Evolutionary conservation across 768 basidiomycete genomes (phyloP).

Genomic region (Trametopsis cervina): DNA sequence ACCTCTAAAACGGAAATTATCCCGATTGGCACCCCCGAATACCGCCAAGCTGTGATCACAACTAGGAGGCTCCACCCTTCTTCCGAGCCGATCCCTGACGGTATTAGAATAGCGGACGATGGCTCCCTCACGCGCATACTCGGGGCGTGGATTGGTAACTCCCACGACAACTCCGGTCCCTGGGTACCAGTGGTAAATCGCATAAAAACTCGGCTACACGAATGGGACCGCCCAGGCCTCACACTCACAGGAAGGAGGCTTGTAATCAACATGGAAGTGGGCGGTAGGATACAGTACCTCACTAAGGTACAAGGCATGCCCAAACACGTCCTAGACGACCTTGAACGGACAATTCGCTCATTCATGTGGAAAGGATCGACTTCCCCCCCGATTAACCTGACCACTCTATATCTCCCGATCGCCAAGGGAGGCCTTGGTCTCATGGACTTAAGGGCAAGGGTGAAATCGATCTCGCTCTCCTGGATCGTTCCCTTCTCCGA

Average conservation of each 20-base stretch:
- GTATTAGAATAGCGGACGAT: conserved; percentile 1
- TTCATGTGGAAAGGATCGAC: conserved; percentile 16
- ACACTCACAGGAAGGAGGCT: conserved; percentile 13
- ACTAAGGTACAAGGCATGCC: conserved; percentile 28
- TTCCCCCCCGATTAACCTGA: background rate
- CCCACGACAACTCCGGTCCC: conserved; percentile 2
- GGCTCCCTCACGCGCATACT: conserved; percentile 7
- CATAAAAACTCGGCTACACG: conserved; percentile 5
- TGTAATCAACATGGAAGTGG: conserved; percentile 14
- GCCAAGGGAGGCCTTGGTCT: conserved; percentile 8
- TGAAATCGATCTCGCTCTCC: conserved; percentile 10
- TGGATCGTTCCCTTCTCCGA: conserved; percentile 13
- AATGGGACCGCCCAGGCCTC: conserved; percentile 13
- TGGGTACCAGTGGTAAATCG: conserved; percentile 16
- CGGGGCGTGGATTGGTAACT: conserved; percentile 17
- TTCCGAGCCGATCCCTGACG: background rate
- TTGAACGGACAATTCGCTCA: conserved; percentile 10
- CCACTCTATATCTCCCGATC: background rate
- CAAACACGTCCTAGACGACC: conserved; percentile 3
- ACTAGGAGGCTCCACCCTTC: background rate
- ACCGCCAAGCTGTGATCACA: background rate
- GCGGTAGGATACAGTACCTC: conserved; percentile 25
- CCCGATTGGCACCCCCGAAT: conserved; percentile 13
- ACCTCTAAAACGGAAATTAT: conserved; percentile 18
- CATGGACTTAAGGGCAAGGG: conserved; percentile 5